These are phyloP conservation scores for Coniochaeta sp. DNA, from an alignment of 2,329 filamentous ascomycete genomes.

Conservation along the genomic window DNA sequence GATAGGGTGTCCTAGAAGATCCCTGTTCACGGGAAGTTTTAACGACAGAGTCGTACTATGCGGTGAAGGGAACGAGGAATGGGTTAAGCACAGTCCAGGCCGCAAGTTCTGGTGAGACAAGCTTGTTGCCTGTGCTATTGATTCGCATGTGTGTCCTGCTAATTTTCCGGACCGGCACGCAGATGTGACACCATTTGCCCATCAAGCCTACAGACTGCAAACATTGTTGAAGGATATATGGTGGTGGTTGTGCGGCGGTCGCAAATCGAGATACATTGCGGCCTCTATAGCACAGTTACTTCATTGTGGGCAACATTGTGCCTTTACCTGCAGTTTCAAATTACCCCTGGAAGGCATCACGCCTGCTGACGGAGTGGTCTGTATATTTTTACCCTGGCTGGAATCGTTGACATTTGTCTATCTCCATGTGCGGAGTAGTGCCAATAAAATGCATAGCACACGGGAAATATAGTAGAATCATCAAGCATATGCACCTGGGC, in stretches of 20 bases:
- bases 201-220: not conserved
- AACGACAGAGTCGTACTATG: not conserved
- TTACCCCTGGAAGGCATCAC: too few species aligned
- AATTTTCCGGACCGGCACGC: not conserved
- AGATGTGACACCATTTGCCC: not conserved
- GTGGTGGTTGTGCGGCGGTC: not conserved
- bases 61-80: not conserved
- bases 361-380: too few species aligned
- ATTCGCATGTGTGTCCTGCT: not conserved
- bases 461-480: not conserved
- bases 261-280: not conserved
- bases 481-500: not conserved
- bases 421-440: not conserved
- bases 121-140: not conserved
- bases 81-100: not conserved
- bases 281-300: not conserved
- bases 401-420: too few species aligned
- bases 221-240: too few species aligned
- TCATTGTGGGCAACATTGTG: too few species aligned
- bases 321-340: too few species aligned
- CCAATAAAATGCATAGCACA: not conserved
- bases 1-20: not conserved
- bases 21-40: not conserved
- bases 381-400: too few species aligned
- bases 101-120: not conserved